Evolutionary conservation across 306 rosid species (phyloP), one percentile per base, ranked within the genome.

Genomic region (Trichosanthes truncata): DNA sequence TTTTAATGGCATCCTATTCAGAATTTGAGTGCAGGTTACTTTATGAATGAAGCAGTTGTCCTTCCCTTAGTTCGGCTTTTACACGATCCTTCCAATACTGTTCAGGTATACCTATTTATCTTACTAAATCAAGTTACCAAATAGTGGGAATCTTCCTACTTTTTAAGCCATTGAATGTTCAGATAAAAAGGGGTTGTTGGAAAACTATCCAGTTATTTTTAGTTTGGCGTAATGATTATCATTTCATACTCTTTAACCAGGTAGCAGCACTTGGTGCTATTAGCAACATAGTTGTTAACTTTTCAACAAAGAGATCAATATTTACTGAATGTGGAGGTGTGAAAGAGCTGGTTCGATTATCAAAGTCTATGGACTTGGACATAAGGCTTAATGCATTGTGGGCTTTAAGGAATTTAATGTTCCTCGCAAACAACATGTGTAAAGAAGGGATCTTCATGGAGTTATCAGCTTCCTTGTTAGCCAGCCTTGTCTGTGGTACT

Each of bases 11-110:
- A 63, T 84, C 78, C 74, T 71, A 45, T 91, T 85, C 97, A 95
- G 99, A 90, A 73, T 86, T 86, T 93, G 87, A 91, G 97, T 87
- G 96, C 97, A 88, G 99, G 99, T 73, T 72, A 40, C 82, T 95
- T 95, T 83, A 89, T 90, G 97, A 87, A 91, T 45, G 97, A 95
- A 84, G 86, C 78, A 79, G 85, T 90, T 80, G 87, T 93, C 67
- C 46, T 84, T 85, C 97, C 96, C 71, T 87, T 95, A 88, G 88
- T 95, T 84, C 91, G 7, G 81, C 97, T 95, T 87, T 87, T 93
- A 65, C 87, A 90, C 51, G 96, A 93, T 83, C 88, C 84, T 76
- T 91, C 87, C 77, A 83, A 87, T 59, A 84, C 90, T 80, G 97
- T 95, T 63, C 99, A 93, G 95, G 99, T 93, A 89, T n/a, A 23